Base-by-base conservation (phyloP, 176 grass and related monocot species). In the Chloris gayana region DNA sequence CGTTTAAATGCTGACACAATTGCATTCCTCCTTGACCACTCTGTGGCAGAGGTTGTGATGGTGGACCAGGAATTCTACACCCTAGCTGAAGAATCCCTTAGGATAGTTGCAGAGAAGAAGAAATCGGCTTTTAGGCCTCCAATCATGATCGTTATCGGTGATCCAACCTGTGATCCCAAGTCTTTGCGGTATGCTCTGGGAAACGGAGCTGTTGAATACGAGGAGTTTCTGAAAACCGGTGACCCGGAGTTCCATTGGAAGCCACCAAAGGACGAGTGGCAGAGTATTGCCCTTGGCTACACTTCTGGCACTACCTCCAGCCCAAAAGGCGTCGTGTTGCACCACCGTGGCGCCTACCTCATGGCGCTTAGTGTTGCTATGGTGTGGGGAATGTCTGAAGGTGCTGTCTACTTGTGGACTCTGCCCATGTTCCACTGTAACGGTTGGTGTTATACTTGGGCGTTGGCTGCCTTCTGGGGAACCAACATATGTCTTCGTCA, bases 351-450 rank as follows among this genome's bases (percentile, higher is more conserved):
- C 0, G 96, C 96, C 9, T 98, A 98, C 45, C 81, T 98, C 8
- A 98, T 95, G 92, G 88, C 96, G 0, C 86, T 98, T 34, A 91
- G 92, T 61, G 86, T 86, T 24, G 90, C 90, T 24, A 70, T 95
- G 54, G 29, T 98, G 19, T 95, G 90, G 88, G 80, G 86, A 14
- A 95, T 95, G 90, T 86, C 85, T 60, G 90, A 93, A 44, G 90
- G 92, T 8, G 72, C 90, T 13, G 38, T 95, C 65, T 98, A 98
- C 58, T 67, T 98, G 54, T 98, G 96, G 96, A 98, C 96, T 79
- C 35, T 98, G 54, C 96, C 92, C 6, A 95, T 95, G 96, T 98
- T 98, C 69, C 96, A 98, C 47, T 98, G 96, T 22, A 98, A 98
- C 77, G 96, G 96, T 14, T 95, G 96, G 96, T 98, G 92, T 53